These are phyloP conservation scores for Orbilia javanica DNA, from an alignment of 2,329 filamentous ascomycete genomes.

Conservation along the genomic window DNA sequence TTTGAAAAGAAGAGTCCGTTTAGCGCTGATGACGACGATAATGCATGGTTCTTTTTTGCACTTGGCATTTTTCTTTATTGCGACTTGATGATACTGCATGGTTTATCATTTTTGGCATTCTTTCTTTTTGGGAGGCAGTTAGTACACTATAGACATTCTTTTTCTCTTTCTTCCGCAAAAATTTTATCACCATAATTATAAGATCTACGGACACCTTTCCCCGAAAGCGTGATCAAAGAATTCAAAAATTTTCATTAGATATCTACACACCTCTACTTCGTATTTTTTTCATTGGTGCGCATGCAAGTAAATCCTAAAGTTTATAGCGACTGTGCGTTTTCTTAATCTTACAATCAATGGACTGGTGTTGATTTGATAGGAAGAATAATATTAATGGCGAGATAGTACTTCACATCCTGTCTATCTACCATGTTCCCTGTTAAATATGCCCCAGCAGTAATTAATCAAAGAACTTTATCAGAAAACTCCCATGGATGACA, in stretches of 20 bases:
- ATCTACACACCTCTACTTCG: background rate
- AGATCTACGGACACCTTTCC: background rate
- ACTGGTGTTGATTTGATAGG: background rate
- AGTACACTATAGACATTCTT: conserved; percentile 17
- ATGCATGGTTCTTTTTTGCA: background rate
- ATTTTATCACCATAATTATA: no score
- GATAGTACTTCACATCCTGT: background rate
- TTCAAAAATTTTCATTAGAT: background rate
- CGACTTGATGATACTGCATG: conserved; percentile 18
- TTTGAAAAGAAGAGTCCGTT: conserved; percentile 15
- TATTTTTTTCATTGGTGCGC: background rate
- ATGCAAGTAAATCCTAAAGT: background rate
- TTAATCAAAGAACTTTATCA: background rate
- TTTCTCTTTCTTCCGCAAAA: background rate
- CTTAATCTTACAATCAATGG: background rate
- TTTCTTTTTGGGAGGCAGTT: background rate
- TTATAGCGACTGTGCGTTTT: background rate
- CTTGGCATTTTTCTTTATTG: conserved; percentile 5
- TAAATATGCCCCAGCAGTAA: background rate
- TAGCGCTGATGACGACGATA: conserved; percentile 40
- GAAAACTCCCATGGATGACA: background rate
- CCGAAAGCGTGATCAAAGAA: conserved; percentile 4
- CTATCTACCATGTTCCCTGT: background rate
- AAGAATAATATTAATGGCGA: conserved; percentile 2
- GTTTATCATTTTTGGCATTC: conserved; percentile 9